Base-by-base conservation (phyloP, 345 rosid species). In the Citrus inodora region DNA sequence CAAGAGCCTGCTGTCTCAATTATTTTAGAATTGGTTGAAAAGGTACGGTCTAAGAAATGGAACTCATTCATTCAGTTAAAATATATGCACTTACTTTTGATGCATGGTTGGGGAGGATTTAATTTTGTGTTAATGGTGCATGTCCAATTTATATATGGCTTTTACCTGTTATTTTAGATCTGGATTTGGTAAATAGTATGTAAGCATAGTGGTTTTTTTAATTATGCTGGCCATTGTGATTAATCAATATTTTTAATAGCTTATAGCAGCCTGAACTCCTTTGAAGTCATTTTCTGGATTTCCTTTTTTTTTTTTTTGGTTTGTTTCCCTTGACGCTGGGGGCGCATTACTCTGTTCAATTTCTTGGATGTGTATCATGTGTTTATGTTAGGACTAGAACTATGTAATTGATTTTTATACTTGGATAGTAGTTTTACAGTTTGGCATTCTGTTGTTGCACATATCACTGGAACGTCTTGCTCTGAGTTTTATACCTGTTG, bases 1-100 rank as follows among this genome's bases (percentile, higher is more conserved):
- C 98, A 90, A 81, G 99, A 96, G 87, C 93, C 99, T 77, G 92
- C 91, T 74, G 92, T 91, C 76, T 84, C 84, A 35, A 60, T 94
- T 87, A 86, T 92, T 82, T 80, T 96, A 74, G 91, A 92, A 64
- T 76, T 94, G 85, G 87, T 90, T 33, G 95, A 90, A 63, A 90
- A 90, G 94, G 99, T 96, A 87, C 59, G 28, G 28, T 37, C 60
- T 72, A 17, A 76, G 71, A 16, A 32, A 69, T 72, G 46, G 25
- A 68, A n/a, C 61, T 21, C 40, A 19, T 3, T 67, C 60, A 27
- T 74, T 10, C 53, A 42, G 40, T 76, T 21, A 60, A 55, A 53
- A 58, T 63, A 6, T 55, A 51, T 25, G 28, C 55, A 21, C 38
- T 63, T 75, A 3, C 25, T 40, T 63, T 58, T 62, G 16, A 46